A percentile compares a stretch with the other conserved stretches of the same genome.
These are phyloP conservation scores for Choricystis sp. DNA, from an alignment of 139 green algal species.

Conservation along the genomic window DNA sequence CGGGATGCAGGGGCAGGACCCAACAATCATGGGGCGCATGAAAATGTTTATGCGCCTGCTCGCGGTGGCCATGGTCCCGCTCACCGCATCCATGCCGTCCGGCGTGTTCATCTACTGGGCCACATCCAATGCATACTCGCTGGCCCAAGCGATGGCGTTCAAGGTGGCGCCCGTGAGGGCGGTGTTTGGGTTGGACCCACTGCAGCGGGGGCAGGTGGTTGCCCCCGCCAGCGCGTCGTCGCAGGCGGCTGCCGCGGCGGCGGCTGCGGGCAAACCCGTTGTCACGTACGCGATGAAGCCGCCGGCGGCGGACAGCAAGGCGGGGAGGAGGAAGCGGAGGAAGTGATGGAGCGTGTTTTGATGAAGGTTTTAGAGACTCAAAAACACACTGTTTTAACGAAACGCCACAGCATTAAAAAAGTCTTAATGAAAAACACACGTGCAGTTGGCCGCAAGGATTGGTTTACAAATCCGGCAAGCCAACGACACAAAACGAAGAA, in stretches of 20 bases:
- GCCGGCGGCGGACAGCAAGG: neutral
- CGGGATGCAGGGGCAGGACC: slow-evolving; percentile 35
- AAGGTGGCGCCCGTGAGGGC: neutral
- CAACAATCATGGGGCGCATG: slow-evolving; percentile 21
- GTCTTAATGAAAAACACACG: too few species aligned
- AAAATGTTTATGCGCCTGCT: slow-evolving; percentile 46
- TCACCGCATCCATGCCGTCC: slow-evolving; percentile 36
- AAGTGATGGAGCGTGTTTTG: neutral
- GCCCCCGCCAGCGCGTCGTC: neutral
- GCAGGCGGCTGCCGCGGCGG: neutral
- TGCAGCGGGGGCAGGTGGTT: too few species aligned
- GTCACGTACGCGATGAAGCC: neutral
- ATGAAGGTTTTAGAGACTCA: neutral
- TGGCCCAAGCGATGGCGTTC: slow-evolving; percentile 12
- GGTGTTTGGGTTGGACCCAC: neutral
- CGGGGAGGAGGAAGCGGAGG: neutral
- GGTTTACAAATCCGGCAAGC: too few species aligned
- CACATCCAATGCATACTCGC: slow-evolving; percentile 26
- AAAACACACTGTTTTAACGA: too few species aligned
- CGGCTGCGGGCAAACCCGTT: neutral
- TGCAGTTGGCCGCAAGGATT: too few species aligned
- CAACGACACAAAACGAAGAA: too few species aligned
- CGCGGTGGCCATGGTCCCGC: slow-evolving; percentile 44
- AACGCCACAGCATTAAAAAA: too few species aligned
- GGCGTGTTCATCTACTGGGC: slow-evolving; percentile 46